Evolutionary conservation across 139 green algal species (phyloP), one percentile per base, ranked within the genome.

Genomic region (Bryopsis sp.): DNA sequence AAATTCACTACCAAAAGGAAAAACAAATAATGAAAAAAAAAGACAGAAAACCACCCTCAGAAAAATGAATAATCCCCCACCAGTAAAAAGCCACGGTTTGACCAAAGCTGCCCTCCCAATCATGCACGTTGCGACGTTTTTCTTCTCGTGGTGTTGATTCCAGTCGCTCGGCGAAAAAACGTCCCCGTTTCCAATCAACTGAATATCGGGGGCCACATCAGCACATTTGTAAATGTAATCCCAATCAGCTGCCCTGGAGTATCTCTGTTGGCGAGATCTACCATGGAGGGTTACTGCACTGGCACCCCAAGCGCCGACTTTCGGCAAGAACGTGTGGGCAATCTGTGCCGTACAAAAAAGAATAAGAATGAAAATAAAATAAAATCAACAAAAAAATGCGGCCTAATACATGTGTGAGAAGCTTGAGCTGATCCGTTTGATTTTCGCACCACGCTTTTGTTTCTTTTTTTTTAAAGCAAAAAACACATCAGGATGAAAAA

Each of bases 51-150:
- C 19, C 57, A 35, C 11, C 57, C 11, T 64, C 19, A 19, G 57
- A 15, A 19, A 11, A 19, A 64, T 11, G 31, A 64, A n/a, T 19
- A 39, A 19, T 15, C 11, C 19, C 57, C 1, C 29, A 76, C 72
- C 90, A 2, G 88, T 93, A 79, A 97, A 95, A 36, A 99, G 67
- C 94, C 94, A 99, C 11, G 94, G 94, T 85, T 99, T 99, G 76
- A 98, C 90, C 1, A 99, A 82, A n/a, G 90, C 94, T 1, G 85
- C 94, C 0, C 94, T 67, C 0, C 86, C 94, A 2, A 99, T 75
- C 90, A 97, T 97, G 73, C 75, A 85, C 4, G 84, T 90, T 50
- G 47, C 37, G 39, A 19, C n/a, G 68, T 36, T 60, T 58, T 65
- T 11, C 29, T 7, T 43, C 15, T 75, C 47, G 72, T 89, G 58